These are phyloP conservation scores for Panicum miliaceum DNA, from an alignment of 176 grass and related monocot genomes.

Conservation along the genomic window DNA sequence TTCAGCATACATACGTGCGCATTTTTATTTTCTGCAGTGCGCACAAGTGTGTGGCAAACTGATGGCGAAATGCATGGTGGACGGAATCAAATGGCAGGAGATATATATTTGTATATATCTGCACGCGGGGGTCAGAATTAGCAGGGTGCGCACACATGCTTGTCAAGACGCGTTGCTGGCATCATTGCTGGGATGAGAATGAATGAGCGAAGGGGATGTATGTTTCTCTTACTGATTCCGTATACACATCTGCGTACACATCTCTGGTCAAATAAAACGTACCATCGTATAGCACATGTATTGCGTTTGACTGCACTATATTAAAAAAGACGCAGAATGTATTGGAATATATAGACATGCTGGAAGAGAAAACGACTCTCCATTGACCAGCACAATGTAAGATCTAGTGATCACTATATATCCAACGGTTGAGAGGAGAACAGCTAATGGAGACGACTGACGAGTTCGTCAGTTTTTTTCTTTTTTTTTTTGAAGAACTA, in stretches of 20 bases:
- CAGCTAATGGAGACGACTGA: no score
- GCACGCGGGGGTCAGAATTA: neutral
- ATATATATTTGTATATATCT: neutral
- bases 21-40: neutral
- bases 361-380: neutral
- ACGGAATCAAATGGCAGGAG: neutral
- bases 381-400: neutral
- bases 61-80: slow-evolving; percentile 34
- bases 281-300: neutral
- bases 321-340: neutral
- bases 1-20: neutral
- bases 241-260: neutral
- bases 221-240: neutral
- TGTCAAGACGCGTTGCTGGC: slow-evolving; percentile 22
- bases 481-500: no score
- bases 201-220: slow-evolving; percentile 9
- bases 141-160: neutral
- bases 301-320: slow-evolving; percentile 2
- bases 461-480: no score
- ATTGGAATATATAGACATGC: neutral
- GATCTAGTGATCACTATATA: neutral
- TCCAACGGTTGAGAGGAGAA: neutral
- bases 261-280: neutral
- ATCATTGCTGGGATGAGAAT: slow-evolving; percentile 1
- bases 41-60: neutral